These are phyloP conservation scores for Fusarium dimerum DNA, from an alignment of 2,329 filamentous ascomycete species.

Conservation along the genomic window DNA sequence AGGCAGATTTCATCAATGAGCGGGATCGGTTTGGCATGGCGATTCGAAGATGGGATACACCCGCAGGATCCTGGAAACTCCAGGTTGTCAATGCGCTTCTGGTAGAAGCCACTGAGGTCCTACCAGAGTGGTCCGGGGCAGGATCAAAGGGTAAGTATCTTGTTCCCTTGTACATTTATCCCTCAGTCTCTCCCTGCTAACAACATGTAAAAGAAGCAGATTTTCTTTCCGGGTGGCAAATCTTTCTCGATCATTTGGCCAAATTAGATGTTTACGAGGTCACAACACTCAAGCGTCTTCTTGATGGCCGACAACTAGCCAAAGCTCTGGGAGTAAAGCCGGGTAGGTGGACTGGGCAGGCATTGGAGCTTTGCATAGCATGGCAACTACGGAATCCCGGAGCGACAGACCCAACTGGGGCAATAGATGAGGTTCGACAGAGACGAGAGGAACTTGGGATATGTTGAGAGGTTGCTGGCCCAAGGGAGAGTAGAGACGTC, in stretches of 20 bases:
- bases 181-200: constrained; percentile 3
- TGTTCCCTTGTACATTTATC: background rate
- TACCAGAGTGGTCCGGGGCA: constrained; percentile 34
- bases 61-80: constrained; percentile 65
- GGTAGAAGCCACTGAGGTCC: constrained; percentile 56
- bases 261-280: constrained; percentile 59
- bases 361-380: constrained; percentile 76
- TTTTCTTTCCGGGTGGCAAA: constrained; percentile 53
- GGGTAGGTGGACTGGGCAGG: constrained; percentile 81
- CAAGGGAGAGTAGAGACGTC: background rate
- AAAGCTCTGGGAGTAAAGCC: constrained; percentile 68
- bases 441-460: constrained; percentile 55
- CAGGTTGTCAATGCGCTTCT: constrained; percentile 70
- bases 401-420: constrained; percentile 57
- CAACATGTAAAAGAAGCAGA: constrained; percentile 41
- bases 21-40: constrained; percentile 73
- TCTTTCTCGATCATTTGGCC: constrained; percentile 56
- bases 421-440: constrained; percentile 59
- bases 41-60: constrained; percentile 69
- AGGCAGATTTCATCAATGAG: constrained; percentile 46
- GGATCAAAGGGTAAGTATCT: constrained; percentile 40
- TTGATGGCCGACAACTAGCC: constrained; percentile 76
- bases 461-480: constrained; percentile 3
- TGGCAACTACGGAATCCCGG: constrained; percentile 87
- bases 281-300: constrained; percentile 59